These are phyloP conservation scores for Fusarium sp. DNA, from an alignment of 2,329 filamentous ascomycete species.

Conservation along the genomic window DNA sequence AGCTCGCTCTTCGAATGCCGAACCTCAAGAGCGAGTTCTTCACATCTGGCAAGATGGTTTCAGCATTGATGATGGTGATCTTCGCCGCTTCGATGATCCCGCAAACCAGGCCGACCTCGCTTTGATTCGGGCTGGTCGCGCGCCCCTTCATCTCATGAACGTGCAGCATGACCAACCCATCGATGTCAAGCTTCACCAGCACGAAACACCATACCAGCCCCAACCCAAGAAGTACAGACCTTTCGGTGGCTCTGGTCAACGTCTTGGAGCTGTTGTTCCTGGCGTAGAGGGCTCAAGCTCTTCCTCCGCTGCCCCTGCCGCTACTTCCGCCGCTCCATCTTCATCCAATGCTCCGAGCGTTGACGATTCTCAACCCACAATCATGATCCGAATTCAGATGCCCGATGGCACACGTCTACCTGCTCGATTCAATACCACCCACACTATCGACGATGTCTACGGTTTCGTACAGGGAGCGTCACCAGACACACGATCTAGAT, in stretches of 20 bases:
- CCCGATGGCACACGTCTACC: slow-evolving; percentile 81
- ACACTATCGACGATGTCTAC: slow-evolving; percentile 83
- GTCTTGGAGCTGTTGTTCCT: slow-evolving; percentile 82
- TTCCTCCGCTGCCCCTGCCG: slow-evolving; percentile 25
- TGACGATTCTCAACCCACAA: slow-evolving; percentile 73
- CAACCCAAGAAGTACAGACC: slow-evolving; percentile 82
- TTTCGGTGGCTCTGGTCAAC: slow-evolving; percentile 77
- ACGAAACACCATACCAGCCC: slow-evolving; percentile 75
- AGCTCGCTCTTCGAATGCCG: slow-evolving; percentile 47
- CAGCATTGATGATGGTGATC: slow-evolving; percentile 83
- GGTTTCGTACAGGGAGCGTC: slow-evolving; percentile 76
- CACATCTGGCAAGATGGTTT: slow-evolving; percentile 89
- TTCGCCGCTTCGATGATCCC: slow-evolving; percentile 83
- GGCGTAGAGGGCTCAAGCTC: slow-evolving; percentile 56
- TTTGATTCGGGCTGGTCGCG: slow-evolving; percentile 81
- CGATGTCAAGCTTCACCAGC: slow-evolving; percentile 82
- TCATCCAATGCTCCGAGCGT: slow-evolving; percentile 55
- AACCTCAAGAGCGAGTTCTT: slow-evolving; percentile 74
- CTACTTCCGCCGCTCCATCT: slow-evolving; percentile 49
- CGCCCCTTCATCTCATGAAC: slow-evolving; percentile 82
- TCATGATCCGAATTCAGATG: slow-evolving; percentile 81
- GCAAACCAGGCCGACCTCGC: slow-evolving; percentile 76
- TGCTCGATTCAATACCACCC: slow-evolving; percentile 84
- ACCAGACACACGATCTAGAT: slow-evolving; percentile 64
- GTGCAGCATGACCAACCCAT: slow-evolving; percentile 80